These are phyloP conservation scores for Staphylotrichum longicolle DNA, from an alignment of 495 filamentous ascomycete genomes.

Conservation along the genomic window DNA sequence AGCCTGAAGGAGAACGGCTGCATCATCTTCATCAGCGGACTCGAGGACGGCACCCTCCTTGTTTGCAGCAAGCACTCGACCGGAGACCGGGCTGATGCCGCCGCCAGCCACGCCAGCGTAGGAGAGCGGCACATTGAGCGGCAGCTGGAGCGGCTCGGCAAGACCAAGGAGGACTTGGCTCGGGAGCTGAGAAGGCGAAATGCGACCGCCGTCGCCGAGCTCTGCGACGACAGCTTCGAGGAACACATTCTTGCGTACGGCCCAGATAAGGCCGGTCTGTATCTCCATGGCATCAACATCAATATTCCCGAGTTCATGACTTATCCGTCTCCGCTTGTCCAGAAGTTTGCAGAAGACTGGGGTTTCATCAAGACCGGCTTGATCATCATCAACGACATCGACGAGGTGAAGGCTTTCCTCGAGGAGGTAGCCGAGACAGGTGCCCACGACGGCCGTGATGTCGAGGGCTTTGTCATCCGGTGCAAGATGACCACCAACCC, in stretches of 20 bases:
- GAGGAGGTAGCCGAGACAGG: slow-evolving; percentile 80
- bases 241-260: slow-evolving; percentile 94
- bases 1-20: slow-evolving; percentile 98
- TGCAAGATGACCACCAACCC: slow-evolving; percentile 60
- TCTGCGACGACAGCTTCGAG: slow-evolving; percentile 94
- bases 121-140: slow-evolving; percentile 83
- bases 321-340: slow-evolving; percentile 71
- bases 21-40: slow-evolving; percentile 93
- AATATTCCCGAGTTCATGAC: slow-evolving; percentile 89
- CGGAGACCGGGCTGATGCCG: slow-evolving; percentile 63
- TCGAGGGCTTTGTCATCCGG: slow-evolving; percentile 94
- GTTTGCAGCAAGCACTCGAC: slow-evolving; percentile 99
- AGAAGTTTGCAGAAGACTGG: slow-evolving; percentile 88
- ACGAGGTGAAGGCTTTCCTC: slow-evolving; percentile 72
- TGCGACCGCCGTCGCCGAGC: slow-evolving; percentile 88
- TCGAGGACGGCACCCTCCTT: slow-evolving; percentile 81
- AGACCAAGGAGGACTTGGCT: slow-evolving; percentile 73
- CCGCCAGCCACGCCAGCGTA: slow-evolving; percentile 75
- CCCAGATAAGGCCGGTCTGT: slow-evolving; percentile 81
- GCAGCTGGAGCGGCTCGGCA: slow-evolving; percentile 72
- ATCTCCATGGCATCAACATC: slow-evolving; percentile 93
- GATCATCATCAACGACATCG: slow-evolving; percentile 70
- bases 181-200: slow-evolving; percentile 73
- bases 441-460: slow-evolving; percentile 82
- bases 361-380: slow-evolving; percentile 88